Percentiles rank a stretch among this genome's conserved stretches.
Conservation (phyloP, 208 protist species). For the Naegleria lovaniensis region DNA sequence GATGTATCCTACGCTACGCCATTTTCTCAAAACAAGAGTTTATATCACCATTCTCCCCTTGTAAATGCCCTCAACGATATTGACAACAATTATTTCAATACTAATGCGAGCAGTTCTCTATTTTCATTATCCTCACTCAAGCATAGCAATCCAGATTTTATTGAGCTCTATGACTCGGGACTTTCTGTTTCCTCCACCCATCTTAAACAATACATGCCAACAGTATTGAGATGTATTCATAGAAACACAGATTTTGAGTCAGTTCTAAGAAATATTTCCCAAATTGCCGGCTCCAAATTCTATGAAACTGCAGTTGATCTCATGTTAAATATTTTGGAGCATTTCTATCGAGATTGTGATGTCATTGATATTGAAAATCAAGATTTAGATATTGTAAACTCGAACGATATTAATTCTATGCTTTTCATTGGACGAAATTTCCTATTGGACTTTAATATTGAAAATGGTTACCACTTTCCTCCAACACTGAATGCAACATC, state of each 20-base stretch:
- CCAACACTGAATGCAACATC: background rate
- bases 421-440: constrained; percentile 12
- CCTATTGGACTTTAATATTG: constrained; percentile 5
- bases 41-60: background rate
- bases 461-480: background rate
- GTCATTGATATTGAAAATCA: background rate
- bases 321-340: background rate
- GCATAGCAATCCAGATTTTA: background rate
- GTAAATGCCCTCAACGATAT: background rate
- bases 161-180: background rate
- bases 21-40: background rate
- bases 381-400: background rate
- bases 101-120: background rate
- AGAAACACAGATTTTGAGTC: constrained; percentile 8
- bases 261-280: background rate
- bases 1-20: too few relatives aligned
- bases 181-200: background rate
- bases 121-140: background rate
- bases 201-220: background rate
- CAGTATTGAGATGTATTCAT: background rate
- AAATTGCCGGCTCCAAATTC: background rate
- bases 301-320: background rate
- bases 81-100: background rate
- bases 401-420: background rate
- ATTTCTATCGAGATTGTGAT: background rate